Evolutionary conservation across 768 basidiomycete species (phyloP).

Genomic region (Kwoniella sp.): DNA sequence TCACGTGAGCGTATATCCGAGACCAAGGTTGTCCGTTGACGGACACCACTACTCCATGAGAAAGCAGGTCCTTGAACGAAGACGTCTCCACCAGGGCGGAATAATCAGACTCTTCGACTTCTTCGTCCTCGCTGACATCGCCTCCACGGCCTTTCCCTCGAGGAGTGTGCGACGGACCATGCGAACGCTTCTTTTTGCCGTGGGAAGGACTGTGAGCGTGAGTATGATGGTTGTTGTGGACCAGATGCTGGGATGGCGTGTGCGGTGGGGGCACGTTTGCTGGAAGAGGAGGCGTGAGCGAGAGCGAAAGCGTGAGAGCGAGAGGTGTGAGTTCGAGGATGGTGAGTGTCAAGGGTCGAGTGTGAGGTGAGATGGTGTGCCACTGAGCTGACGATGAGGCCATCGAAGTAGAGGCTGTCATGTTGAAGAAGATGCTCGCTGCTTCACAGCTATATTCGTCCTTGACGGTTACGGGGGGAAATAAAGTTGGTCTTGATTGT

Average conservation of each 20-base stretch:
- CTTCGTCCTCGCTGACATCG: constrained; percentile 16
- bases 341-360: constrained; percentile 51
- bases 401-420: constrained; percentile 20
- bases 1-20: constrained; percentile 54
- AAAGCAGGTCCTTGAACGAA: constrained; percentile 52
- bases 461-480: no score
- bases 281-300: constrained; percentile 36
- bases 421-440: not conserved
- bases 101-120: constrained; percentile 13
- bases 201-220: constrained; percentile 18
- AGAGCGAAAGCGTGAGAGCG: constrained; percentile 52
- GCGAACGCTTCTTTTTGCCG: constrained; percentile 16
- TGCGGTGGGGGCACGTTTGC: constrained; percentile 14
- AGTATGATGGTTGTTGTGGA: constrained; percentile 22
- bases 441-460: no score
- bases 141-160: not conserved
- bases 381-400: constrained; percentile 38
- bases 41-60: constrained; percentile 54
- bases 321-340: constrained; percentile 55
- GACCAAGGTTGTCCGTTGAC: constrained; percentile 56
- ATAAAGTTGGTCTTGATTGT: no score
- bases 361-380: constrained; percentile 52
- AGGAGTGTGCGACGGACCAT: constrained; percentile 5
- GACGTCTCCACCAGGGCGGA: constrained; percentile 17
- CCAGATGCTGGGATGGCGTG: constrained; percentile 18